Evolutionary conservation across 169 alveolate genomes (phyloP), one percentile per base, ranked within the genome.

Genomic region (Theileria equi): DNA sequence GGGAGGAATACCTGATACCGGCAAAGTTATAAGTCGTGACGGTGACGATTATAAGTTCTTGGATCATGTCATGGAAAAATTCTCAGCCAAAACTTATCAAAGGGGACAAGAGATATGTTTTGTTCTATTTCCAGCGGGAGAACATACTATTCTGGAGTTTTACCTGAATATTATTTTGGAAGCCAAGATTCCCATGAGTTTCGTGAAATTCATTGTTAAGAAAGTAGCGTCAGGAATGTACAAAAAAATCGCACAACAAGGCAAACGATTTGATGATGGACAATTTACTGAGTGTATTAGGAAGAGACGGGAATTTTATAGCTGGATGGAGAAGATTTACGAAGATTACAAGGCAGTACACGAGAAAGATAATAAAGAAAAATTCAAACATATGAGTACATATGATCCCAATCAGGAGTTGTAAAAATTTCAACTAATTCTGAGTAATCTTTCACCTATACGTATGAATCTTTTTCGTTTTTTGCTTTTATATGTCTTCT

Each of bases 401-500:
- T 40, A 21, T 49, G 31, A 3, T 11, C 29, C 59, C 25, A 11
- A 49, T 11, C 59, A 29, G 36, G 13, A 17, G 29, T 19, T 28
- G 29, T 3, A 45, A 31, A 5, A 4, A 49, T n/a, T 10, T 43
- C 62, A 72, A 47, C 76, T 72, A 10, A 83, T 76, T 41, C 90
- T 62, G 52, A 83, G 52, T 41, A 83, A 47, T 13, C 88, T 74
- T 38, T 83, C 90, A 13, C 88, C 88, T 16, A 83, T 53, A 48
- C 90, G 60, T 25, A 83, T 83, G 64, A 62, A 83, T 40, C 85
- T 68, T 53, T 83, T 83, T 34, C 85, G 53, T 31, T 52, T 43
- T 45, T 71, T 58, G 53, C 86, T 71, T 47, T 81, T 66, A 58
- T 83, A 83, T 23, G 90, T 83, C 28, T 63, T 66, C 68, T 85